Evolutionary conservation across 495 filamentous ascomycete species (phyloP), one percentile per base, ranked within the genome.

Genomic region (Aspergillus coremiiformis): DNA sequence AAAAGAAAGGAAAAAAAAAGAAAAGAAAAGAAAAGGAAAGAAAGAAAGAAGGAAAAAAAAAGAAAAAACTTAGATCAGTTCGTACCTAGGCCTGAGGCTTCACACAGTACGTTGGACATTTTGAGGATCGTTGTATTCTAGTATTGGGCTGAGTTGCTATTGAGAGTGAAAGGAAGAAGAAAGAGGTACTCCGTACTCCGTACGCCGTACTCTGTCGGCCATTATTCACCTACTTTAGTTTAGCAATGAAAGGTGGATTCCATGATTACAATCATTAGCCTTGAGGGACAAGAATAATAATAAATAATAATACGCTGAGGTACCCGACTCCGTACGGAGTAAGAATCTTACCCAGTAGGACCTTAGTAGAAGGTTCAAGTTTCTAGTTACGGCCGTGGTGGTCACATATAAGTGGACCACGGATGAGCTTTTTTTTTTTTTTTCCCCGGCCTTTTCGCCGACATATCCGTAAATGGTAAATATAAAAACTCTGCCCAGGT

Each of bases 401-500:
- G 19, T 41, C 37, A 41, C 37, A 41, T 32, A 21, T 39, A 41
- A 41, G 37, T 41, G 37, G 37, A 41, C n/a, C 43, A 45, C 23
- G 8, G 43, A n/a, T n/a, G 29, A 27, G 5, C 8, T 39, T 39
- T 49, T 39, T 49, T 39, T 24, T 49, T 49, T 24, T 39, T 49
- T 15, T 49, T 39, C 7, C 14, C 33, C 5, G n/a, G 7, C 11
- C 37, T 41, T 39, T 41, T 27, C 33, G 26, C 55, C 55, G 50
- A 49, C 15, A 17, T 24, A 49, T 51, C 53, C 48, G 53, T 47
- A 44, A 27, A 19, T 26, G 49, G 39, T n/a, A n/a, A 33, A 41
- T 24, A 27, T 26, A 21, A 27, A 51, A 14, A 7, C 48, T 23
- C 30, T 26, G n/a, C n/a, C n/a, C n/a, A n/a, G n/a, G n/a, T n/a